Evolutionary conservation across 1,139 yeast species (phyloP), one percentile per base, ranked within the genome.

Genomic region (Protomyces lactucae-debilis): DNA sequence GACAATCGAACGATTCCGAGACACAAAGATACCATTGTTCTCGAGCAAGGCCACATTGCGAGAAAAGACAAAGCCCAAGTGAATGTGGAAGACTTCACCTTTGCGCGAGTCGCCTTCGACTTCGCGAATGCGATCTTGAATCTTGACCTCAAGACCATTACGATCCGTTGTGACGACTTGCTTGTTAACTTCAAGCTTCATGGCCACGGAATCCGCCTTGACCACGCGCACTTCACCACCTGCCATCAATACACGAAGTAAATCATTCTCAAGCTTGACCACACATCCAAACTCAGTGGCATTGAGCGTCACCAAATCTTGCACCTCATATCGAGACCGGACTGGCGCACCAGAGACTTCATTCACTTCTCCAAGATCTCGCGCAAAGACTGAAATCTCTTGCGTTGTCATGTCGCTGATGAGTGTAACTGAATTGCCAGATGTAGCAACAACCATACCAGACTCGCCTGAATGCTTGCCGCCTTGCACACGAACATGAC

Each of bases 391-490:
- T 36, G 95, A 86, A 46, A 93, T 84, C 75, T 93, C 98, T 70
- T 86, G 85, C 71, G 84, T 84, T 1, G 96, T 86, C 76, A 91
- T 91, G 73, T 93, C 97, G 67, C 96, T 88, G 68, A 93, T 83
- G 70, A 95, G 81, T 0, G 96, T 88, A 21, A 92, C 98, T 57
- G 89, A 87, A 72, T 92, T 96, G 57, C 87, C 89, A 61, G 84
- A 83, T 51, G 89, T 84, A 69, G 85, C 82, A 57, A 95, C 92
- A 61, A 93, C 96, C 78, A 93, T 83, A 76, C 99, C 99, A 32
- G 97, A 89, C 73, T 92, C 97, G 72, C 92, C 97, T 64, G 85
- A 80, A 75, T 90, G 96, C 73, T 87, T 90, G 72, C 99, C 99
- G 73, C 87, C 89, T 56, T 89, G 83, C 37, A 93, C 95, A 67